These are phyloP conservation scores for Prunus padus DNA, from an alignment of 306 rosid species.

Conservation along the genomic window DNA sequence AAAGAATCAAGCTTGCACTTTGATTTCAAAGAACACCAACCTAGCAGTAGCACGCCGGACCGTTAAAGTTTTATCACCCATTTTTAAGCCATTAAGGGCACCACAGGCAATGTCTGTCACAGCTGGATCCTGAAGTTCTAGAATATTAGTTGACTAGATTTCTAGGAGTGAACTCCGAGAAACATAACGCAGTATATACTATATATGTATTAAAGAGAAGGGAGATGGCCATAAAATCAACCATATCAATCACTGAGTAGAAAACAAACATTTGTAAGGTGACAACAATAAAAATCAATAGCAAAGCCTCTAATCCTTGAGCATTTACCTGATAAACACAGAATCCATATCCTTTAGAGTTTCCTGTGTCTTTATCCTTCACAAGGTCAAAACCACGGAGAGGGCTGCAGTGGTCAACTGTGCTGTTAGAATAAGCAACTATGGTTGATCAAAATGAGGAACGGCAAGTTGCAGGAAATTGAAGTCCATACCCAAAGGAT, in stretches of 20 bases:
- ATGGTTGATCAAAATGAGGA: conserved; percentile 13
- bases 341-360: conserved; percentile 84
- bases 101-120: conserved; percentile 82
- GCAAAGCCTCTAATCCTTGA: conserved; percentile 5
- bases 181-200: conserved; percentile 8
- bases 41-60: conserved; percentile 76
- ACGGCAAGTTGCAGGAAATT: background rate
- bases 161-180: conserved; percentile 8
- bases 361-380: conserved; percentile 80
- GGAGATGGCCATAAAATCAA: background rate
- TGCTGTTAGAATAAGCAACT: conserved; percentile 19
- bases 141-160: conserved; percentile 22
- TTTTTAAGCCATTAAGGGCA: conserved; percentile 75
- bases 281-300: conserved; percentile 15
- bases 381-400: conserved; percentile 74
- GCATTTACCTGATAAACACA: conserved; percentile 68
- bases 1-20: background rate
- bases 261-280: conserved; percentile 18
- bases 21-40: conserved; percentile 35
- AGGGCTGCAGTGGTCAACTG: conserved; percentile 48
- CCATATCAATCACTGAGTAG: background rate
- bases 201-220: background rate
- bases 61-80: conserved; percentile 87
- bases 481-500: conserved; percentile 62
- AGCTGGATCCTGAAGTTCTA: conserved; percentile 59